Evolutionary conservation across 371 early-diverging fungal genomes (phyloP), one percentile per base, ranked within the genome.

Genomic region (Mucor saturninus): DNA sequence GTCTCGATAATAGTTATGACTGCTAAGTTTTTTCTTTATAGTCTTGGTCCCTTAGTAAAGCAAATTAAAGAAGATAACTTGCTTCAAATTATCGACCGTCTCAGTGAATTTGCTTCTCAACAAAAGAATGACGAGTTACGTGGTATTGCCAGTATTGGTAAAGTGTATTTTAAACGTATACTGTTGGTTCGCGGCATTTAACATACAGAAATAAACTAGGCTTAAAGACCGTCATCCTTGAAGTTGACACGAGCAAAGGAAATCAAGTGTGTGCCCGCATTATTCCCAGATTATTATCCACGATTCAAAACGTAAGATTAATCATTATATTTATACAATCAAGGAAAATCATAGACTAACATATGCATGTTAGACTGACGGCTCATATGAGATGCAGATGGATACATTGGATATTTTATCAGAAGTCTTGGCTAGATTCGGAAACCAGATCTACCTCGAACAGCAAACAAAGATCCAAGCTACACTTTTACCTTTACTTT

Each of bases 331-430:
- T 30, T 26, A 28, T 29, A 37, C 2, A 48, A 39, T 29, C 4
- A 60, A 29, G n/a, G 8, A 35, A 28, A 51, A 15, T 31, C 8
- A 37, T 32, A 2, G 7, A 30, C 29, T 26, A 35, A 60, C 59
- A 51, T 10, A 15, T 26, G 3, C 26, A 10, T 26, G 30, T 40
- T 71, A 80, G 80, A 31, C 63, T 21, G 70, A 77, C 56, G 72
- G 83, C n/a, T 72, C 87, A 2, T 86, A 90, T 54, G 91, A 92
- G 60, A 87, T 89, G 61, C 89, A 90, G 68, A 83, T 93, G 76
- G 96, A 96, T 69, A 79, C 90, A 2, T 75, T 96, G 59, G 95
- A 95, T 67, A 86, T 93, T 45, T 77, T 97, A n/a, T 79, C 89
- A 9, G 96, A 96, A 52, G 73, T 95, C 2, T 75, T 95, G 21